Evolutionary conservation across 2,329 filamentous ascomycete species (phyloP), one percentile per base, ranked within the genome.

Genomic region (Aspergillus ruber): DNA sequence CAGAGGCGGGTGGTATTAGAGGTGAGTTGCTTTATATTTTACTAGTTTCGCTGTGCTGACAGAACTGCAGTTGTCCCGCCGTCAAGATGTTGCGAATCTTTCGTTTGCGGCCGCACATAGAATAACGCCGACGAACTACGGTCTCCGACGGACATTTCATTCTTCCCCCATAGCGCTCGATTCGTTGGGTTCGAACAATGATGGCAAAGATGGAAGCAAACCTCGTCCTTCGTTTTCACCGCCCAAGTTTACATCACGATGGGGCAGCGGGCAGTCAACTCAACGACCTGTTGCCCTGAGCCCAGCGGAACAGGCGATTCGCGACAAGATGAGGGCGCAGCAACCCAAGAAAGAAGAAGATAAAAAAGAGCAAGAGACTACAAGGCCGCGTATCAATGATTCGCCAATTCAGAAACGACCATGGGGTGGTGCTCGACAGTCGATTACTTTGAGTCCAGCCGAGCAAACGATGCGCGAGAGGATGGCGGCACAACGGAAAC

Each of bases 31-130:
- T 1, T 8, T 36, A 4, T 10, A 17, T 32, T 8, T 10, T 32
- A 35, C 50, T 46, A 43, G 10, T 29, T 39, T 44, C 15, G 40
- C 27, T 12, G 4, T 42, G 18, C 43, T 40, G 29, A 13, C 21
- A 35, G 17, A 20, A 40, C 32, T 44, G 21, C 51, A 70, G 68
- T 55, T 72, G 44, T 62, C 66, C 46, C 67, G 66, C 51, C 62
- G 62, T 56, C 62, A 65, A 50, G 61, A 63, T 52, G 52, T 70
- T 58, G 69, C 10, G 15, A 20, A 71, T 56, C 60, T 69, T 57
- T 63, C 65, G 45, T 66, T 64, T 56, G 59, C 65, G 47, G 58
- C 61, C 40, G 58, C 59, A 47, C 54, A 51, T 45, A 56, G 54
- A 53, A 47, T 57, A 50, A 46, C 55, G 27, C 43, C 57, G 44